Percentiles rank a stretch among this genome's conserved stretches.
Conservation (phyloP, 2,329 filamentous ascomycete species). For the Capronia americana region DNA sequence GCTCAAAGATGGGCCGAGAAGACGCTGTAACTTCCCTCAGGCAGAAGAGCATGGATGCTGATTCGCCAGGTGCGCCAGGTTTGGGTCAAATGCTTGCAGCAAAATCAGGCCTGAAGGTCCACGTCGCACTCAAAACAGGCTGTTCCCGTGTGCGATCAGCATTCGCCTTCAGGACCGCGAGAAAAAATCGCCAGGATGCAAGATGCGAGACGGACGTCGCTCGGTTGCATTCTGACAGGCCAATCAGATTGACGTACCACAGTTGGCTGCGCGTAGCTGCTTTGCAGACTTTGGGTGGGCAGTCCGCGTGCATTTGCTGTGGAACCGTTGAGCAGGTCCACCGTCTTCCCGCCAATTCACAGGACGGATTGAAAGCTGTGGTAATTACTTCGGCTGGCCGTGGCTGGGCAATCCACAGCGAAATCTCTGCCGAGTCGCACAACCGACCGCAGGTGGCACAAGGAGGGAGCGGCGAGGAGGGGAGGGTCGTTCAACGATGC, state of each 20-base stretch:
- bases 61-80: background rate
- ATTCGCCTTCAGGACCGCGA: background rate
- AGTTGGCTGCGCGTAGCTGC: background rate
- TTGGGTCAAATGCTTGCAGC: background rate
- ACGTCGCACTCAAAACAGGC: background rate
- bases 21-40: background rate
- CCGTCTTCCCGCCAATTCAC: background rate
- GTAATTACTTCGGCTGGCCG: slow-evolving; percentile 7
- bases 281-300: background rate
- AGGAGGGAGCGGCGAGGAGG: background rate
- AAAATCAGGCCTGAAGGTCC: background rate
- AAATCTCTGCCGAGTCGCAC: slow-evolving; percentile 8
- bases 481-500: background rate
- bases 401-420: slow-evolving; percentile 2
- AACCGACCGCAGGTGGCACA: background rate
- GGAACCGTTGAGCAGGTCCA: slow-evolving; percentile 12
- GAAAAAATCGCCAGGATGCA: background rate
- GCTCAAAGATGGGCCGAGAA: slow-evolving; percentile 12
- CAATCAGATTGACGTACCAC: background rate
- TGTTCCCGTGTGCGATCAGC: background rate
- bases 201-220: background rate
- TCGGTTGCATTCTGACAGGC: background rate
- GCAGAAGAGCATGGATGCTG: background rate
- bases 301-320: slow-evolving; percentile 5
- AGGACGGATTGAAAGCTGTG: slow-evolving; percentile 1